Evolutionary conservation across 805 yeast genomes (phyloP), one percentile per base, ranked within the genome.

Genomic region (Yarrowia deformans): DNA sequence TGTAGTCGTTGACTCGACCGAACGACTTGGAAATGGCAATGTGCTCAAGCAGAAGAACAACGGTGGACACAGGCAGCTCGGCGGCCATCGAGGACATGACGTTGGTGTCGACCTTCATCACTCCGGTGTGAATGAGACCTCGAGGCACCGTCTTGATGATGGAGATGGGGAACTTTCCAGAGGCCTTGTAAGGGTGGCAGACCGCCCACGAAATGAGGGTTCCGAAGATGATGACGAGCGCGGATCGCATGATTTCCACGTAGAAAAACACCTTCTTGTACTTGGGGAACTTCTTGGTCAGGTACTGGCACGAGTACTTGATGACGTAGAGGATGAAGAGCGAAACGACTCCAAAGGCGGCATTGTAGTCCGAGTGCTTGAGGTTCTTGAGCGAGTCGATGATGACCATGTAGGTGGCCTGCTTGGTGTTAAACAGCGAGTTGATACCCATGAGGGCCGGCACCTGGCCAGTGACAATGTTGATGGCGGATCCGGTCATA

Each of bases 11-110:
- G 73, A 93, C 81, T 79, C 98, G 86, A 69, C 97, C 98, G 76
- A 93, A 93, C 0, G 97, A 91, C 79, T 93, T 93, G 67, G 98
- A 84, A 74, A 93, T 93, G 67, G 98, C 93, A 76, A 93, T 93
- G 78, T 93, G 98, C 79, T 93, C 98, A 73, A 93, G 83, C 72
- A 93, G 84, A 74, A 93, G 83, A 70, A 93, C 88, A 73, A 93
- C 89, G 23, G 88, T 85, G 16, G 97, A 89, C 58, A 93, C 94
- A 9, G 98, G 98, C 63, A 93, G 80, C 74, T 93, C 94, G 3
- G 88, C 79, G 14, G 90, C 95, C 77, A 93, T 79, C 43, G 84
- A 85, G 9, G 80, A 74, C 48, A 87, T 80, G 45, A 91, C 80
- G 1, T 88, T 89, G 8, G 80, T 75, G 45, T 94, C 92, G 23